Conservation (phyloP, 345 rosid species). For the Pugionium cornutum region DNA sequence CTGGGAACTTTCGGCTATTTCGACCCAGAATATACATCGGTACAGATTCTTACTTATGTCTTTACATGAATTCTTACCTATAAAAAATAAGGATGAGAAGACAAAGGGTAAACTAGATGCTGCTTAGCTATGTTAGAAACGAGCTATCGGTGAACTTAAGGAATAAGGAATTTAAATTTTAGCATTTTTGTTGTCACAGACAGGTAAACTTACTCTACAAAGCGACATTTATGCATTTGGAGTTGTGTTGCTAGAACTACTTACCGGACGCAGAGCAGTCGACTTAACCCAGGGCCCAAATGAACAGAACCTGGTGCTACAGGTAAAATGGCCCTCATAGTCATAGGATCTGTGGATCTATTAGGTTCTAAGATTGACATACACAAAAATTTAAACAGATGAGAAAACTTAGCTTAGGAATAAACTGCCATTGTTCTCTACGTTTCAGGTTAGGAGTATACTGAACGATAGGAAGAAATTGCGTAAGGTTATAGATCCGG, state of each 20-base stretch:
- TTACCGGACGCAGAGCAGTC: constrained; percentile 94
- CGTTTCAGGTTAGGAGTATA: constrained; percentile 76
- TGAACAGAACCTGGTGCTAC: constrained; percentile 93
- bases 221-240: constrained; percentile 98
- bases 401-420: not conserved
- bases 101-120: constrained; percentile 7
- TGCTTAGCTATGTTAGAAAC: not conserved
- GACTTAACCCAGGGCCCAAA: constrained; percentile 81
- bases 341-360: no score
- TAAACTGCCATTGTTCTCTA: constrained; percentile 21
- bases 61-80: constrained; percentile 7
- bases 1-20: constrained; percentile 98
- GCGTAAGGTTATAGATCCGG: constrained; percentile 80
- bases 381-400: not conserved
- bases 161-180: not conserved
- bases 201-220: constrained; percentile 93
- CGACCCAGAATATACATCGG: constrained; percentile 96
- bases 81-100: constrained; percentile 5
- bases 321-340: constrained; percentile 48
- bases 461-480: constrained; percentile 77
- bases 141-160: constrained; percentile 2
- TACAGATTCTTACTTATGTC: constrained; percentile 37
- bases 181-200: constrained; percentile 46
- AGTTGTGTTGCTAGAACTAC: constrained; percentile 89
- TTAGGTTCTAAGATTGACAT: constrained; percentile 10